Evolutionary conservation across 2,329 filamentous ascomycete genomes (phyloP).

Genomic region (Dactylonectria macrodidyma): DNA sequence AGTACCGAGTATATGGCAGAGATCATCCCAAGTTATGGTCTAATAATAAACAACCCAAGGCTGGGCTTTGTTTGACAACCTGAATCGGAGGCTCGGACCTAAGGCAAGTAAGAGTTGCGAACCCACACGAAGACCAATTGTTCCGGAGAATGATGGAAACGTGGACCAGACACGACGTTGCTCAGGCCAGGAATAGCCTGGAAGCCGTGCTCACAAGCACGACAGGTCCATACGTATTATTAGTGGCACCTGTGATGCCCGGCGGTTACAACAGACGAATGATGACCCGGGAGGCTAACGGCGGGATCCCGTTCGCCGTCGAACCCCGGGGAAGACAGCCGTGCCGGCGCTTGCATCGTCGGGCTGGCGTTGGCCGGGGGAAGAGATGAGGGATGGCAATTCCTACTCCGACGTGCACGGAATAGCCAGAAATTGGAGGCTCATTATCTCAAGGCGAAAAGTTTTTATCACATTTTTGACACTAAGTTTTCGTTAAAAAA

Average conservation of each 20-base stretch:
- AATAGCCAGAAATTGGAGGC: constrained; percentile 11
- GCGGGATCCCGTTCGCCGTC: constrained; percentile 4
- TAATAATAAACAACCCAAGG: constrained; percentile 7
- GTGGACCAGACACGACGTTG: constrained; percentile 28
- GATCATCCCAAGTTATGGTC: not conserved
- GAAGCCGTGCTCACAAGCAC: constrained; percentile 24
- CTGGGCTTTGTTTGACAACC: constrained; percentile 19
- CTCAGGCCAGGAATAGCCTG: constrained; percentile 22
- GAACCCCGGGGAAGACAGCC: constrained; percentile 19
- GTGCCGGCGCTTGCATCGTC: constrained; percentile 15
- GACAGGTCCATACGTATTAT: constrained; percentile 4
- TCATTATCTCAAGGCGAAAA: constrained; percentile 2
- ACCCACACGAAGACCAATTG: constrained; percentile 17
- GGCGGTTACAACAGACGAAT: constrained; percentile 23
- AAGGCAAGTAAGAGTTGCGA: constrained; percentile 32
- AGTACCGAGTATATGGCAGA: not conserved
- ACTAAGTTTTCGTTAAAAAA: constrained; percentile 13
- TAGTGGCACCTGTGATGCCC: constrained; percentile 15
- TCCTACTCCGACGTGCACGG: constrained; percentile 13
- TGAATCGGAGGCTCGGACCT: constrained; percentile 14
- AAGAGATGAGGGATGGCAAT: constrained; percentile 1
- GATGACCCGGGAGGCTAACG: constrained; percentile 1
- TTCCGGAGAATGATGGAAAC: constrained; percentile 23
- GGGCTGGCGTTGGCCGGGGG: not conserved
- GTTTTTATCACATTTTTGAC: constrained; percentile 5